Percentiles rank a stretch among this genome's conserved stretches.
Evolutionary conservation across 2,329 filamentous ascomycete genomes (phyloP).

Genomic region (Colletotrichum liaoningense): DNA sequence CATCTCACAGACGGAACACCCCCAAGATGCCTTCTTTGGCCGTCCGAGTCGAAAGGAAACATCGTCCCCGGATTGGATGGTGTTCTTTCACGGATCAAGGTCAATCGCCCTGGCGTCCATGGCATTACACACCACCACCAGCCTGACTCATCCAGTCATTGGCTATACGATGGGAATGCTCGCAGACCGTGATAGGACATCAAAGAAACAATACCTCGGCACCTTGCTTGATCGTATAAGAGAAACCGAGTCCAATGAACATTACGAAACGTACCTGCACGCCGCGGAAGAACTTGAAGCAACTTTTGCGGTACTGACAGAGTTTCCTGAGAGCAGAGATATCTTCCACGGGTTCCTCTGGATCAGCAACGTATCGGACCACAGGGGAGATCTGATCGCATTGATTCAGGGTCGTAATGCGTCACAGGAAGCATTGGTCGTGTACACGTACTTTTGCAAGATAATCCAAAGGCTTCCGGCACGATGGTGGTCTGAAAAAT

Average conservation of each 20-base stretch:
- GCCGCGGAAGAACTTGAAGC: not conserved
- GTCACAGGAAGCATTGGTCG: conserved; percentile 44
- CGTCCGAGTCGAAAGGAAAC: not conserved
- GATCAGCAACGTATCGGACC: conserved; percentile 47
- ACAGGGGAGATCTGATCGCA: conserved; percentile 43
- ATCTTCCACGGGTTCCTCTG: conserved; percentile 52
- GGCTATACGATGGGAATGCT: not conserved
- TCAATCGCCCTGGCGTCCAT: not conserved
- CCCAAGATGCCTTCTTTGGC: conserved; percentile 6
- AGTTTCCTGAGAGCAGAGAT: conserved; percentile 38
- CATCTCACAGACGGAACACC: conserved; percentile 4
- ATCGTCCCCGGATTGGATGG: not conserved
- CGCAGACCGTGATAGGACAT: not conserved
- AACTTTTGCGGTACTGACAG: not conserved
- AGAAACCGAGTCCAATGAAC: not conserved
- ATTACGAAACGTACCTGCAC: not conserved
- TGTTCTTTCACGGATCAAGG: not conserved
- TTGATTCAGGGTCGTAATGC: conserved; percentile 41
- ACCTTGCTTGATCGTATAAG: not conserved
- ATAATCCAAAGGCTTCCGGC: conserved; percentile 42
- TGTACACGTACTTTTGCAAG: conserved; percentile 49
- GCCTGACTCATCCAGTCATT: conserved; percentile 2
- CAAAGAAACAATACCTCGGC: not conserved
- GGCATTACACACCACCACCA: not conserved
- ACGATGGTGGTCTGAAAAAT: conserved; percentile 51